These are phyloP conservation scores for Podila epicladia DNA, from an alignment of 192 early-diverging fungal genomes.

Conservation along the genomic window DNA sequence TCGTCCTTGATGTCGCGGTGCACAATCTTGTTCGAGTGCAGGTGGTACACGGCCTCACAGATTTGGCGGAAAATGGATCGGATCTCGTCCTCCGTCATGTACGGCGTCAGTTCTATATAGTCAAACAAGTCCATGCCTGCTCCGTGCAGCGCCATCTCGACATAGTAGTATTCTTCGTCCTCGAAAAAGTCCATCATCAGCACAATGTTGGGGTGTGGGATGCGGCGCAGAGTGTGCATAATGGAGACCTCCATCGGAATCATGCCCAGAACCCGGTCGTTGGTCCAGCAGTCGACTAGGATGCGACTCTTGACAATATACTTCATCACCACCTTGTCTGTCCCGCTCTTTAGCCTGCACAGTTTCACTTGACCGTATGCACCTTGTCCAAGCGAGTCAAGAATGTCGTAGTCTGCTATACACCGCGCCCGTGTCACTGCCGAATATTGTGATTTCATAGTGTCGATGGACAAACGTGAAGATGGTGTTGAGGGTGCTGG, in stretches of 20 bases:
- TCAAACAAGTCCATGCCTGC: slow-evolving; percentile 74
- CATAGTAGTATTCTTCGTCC: slow-evolving; percentile 76
- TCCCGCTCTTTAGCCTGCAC: slow-evolving; percentile 57
- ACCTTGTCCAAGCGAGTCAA: slow-evolving; percentile 72
- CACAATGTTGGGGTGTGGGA: slow-evolving; percentile 63
- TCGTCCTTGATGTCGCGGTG: slow-evolving; percentile 93
- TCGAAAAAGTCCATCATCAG: slow-evolving; percentile 78
- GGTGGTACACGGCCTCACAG: slow-evolving; percentile 63
- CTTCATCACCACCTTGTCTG: slow-evolving; percentile 71
- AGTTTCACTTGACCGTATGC: slow-evolving; percentile 78
- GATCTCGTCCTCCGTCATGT: slow-evolving; percentile 65
- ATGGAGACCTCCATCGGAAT: slow-evolving; percentile 84
- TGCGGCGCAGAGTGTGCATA: slow-evolving; percentile 65
- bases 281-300: slow-evolving; percentile 73
- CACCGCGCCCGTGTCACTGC: slow-evolving; percentile 51
- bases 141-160: slow-evolving; percentile 71
- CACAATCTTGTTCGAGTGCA: slow-evolving; percentile 73
- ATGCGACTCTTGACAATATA: slow-evolving; percentile 77
- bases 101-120: slow-evolving; percentile 69
- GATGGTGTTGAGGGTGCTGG: slow-evolving; percentile 29
- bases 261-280: slow-evolving; percentile 68
- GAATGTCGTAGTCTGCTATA: slow-evolving; percentile 70
- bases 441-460: slow-evolving; percentile 53
- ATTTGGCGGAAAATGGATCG: slow-evolving; percentile 67
- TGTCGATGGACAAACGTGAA: slow-evolving; percentile 29